Percentiles rank a stretch among this genome's conserved stretches.
phyloP scores from a whole-genome alignment of 2,329 filamentous ascomycete genomes.

The Immersiporthe knoxdaviesiana region DNA sequence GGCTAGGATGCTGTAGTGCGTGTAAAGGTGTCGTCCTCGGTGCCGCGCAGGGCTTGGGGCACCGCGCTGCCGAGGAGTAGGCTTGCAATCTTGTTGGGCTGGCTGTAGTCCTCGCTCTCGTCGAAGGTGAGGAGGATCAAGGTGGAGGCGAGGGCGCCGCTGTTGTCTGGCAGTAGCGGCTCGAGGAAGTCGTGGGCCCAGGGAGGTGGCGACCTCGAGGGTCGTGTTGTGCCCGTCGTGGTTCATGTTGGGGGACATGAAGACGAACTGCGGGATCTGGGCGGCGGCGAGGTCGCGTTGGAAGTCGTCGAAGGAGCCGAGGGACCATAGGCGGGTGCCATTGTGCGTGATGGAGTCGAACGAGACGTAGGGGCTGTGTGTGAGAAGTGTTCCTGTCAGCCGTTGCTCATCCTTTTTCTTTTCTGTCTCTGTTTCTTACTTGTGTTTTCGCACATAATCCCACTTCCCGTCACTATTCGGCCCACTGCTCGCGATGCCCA shows the following conservation, averaged over 20 bases:
- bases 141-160: constrained; percentile 54
- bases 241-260: constrained; percentile 66
- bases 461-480: constrained; percentile 35
- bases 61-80: constrained; percentile 60
- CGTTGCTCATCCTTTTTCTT: neutral
- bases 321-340: constrained; percentile 55
- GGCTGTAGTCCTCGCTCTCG: constrained; percentile 56
- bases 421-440: constrained; percentile 34
- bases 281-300: constrained; percentile 58
- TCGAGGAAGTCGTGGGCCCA: constrained; percentile 58
- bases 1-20: constrained; percentile 48
- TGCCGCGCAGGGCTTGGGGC: constrained; percentile 50
- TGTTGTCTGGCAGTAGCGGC: constrained; percentile 51
- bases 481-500: constrained; percentile 44
- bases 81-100: constrained; percentile 57
- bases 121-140: constrained; percentile 63
- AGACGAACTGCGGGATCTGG: constrained; percentile 66
- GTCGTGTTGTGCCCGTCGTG: constrained; percentile 66
- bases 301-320: constrained; percentile 67
- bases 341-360: constrained; percentile 46
- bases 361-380: constrained; percentile 45
- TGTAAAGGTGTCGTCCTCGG: constrained; percentile 55
- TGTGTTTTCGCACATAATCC: constrained; percentile 49
- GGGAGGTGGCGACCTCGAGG: constrained; percentile 52
- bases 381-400: neutral